Base-by-base conservation (phyloP, 2,329 filamentous ascomycete species). In the Fusarium proliferatum region DNA sequence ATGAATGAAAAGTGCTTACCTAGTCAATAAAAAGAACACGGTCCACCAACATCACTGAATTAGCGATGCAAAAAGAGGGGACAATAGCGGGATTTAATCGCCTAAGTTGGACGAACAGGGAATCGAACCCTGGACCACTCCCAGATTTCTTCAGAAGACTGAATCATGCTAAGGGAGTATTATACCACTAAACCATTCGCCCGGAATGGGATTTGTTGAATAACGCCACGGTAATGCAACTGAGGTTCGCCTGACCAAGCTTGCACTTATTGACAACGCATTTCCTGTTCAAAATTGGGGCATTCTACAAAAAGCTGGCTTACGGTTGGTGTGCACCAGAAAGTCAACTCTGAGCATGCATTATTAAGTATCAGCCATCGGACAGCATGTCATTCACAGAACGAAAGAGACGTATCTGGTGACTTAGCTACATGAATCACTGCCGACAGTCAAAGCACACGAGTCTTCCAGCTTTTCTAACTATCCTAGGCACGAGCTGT, bases 151-250 rank as follows among this genome's bases (percentile, higher is more conserved):
- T 49, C 63, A 38, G 26, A n/a, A 21, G 4, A 30, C 43, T 56
- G 59, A 64, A 64, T 49, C 5, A 55, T 68, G 65, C 65, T 68
- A 68, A 68, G 65, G 65, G 65, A 68, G 65, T 68, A 68, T 68
- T 68, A 68, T 68, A 68, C 65, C 64, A 68, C 65, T 68, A 68
- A 68, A 68, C 64, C 64, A 68, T 68, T 68, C 65, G 65, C 65
- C 65, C 65, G 6, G 51, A 55, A 43, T 61, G 39, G 53, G 41
- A 33, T 51, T 68, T 52, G 34, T 55, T 68, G 13, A 4, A 12
- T 3, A 5, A n/a, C 2, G 11, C 1, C 4, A 1, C 9, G 1
- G 4, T 17, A 34, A 26, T 53, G 3, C 4, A 8, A 0, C 6
- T 13, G 6, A 58, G 0, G 10, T 49, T 0, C 2, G 12, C 7